Conservation (phyloP, 2,329 filamentous ascomycete genomes). For the Colletotrichum noveboracense region DNA sequence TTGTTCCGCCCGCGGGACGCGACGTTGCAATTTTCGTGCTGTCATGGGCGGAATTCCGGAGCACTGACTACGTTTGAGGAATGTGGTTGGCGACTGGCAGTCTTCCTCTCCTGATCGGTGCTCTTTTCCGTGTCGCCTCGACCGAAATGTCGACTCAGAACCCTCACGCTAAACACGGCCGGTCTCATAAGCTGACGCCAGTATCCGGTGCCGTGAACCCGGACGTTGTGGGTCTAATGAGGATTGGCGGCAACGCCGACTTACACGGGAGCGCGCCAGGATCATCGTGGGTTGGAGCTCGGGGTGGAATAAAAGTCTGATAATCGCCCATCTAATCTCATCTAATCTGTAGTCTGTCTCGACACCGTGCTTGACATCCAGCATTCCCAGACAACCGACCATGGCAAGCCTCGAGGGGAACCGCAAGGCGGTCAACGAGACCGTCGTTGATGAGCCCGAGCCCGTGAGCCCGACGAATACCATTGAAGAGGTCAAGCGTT, state of each 20-base stretch:
- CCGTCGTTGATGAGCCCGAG: background rate
- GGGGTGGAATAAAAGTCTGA: background rate
- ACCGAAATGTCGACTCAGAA: background rate
- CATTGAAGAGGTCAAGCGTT: background rate
- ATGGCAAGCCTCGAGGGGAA: background rate
- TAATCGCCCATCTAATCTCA: conserved; percentile 6
- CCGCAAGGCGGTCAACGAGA: background rate
- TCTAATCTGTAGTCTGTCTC: conserved; percentile 2
- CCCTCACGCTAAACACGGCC: background rate
- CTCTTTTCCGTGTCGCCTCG: background rate
- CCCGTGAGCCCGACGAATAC: background rate
- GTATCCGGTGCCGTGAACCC: conserved; percentile 1
- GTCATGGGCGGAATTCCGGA: background rate
- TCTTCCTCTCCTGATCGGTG: background rate
- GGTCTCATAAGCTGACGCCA: background rate
- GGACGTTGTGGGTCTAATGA: background rate
- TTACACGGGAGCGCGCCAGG: background rate
- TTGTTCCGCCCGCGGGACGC: background rate
- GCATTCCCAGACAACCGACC: background rate
- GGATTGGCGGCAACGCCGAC: background rate
- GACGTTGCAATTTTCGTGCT: background rate
- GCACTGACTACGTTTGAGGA: background rate
- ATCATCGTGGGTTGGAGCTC: background rate
- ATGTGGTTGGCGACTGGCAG: background rate
- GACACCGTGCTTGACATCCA: background rate